Evolutionary conservation across 2,329 filamentous ascomycete genomes (phyloP), one percentile per base, ranked within the genome.

Genomic region (Exserohilum turcica): DNA sequence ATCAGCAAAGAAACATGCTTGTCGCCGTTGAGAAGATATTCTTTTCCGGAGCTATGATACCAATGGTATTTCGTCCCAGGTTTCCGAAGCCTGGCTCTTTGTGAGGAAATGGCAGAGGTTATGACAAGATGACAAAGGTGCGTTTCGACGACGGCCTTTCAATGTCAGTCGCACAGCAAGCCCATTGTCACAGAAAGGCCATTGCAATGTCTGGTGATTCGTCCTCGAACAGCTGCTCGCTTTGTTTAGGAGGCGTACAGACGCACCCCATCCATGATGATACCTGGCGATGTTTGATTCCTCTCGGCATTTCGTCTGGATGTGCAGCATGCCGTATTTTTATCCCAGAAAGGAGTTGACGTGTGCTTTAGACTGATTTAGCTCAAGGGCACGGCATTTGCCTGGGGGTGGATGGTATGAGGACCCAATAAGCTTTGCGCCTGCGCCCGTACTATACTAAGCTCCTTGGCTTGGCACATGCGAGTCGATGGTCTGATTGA

Each of bases 51-150:
- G 31, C 33, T 19, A 19, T n/a, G 8, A 8, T 24, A 10, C 16
- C 27, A n/a, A 21, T 38, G 36, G 43, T 12, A 9, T 45, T 24
- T 21, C 13, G 15, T 37, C 15, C n/a, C 21, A 28, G n/a, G 19
- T 37, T 21, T 42, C 13, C 36, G 29, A 9, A 35, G n/a, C 24
- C 18, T 42, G 35, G 24, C 46, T 42, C 47, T 54, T 51, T 54
- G 47, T 42, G 24, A 7, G 10, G 10, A 18, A 28, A 9, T 27
- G n/a, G 13, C 18, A 48, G 37, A 54, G 18, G 32, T 18, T 27
- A 33, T 32, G 18, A 42, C 13, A 18, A 15, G 21, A 18, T 15
- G 13, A 56, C 24, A 49, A 53, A 54, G 54, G 39, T 37, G 32
- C 24, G 13, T 29, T 33, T 28, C 15, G 13, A 15, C n/a, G 15